Evolutionary conservation across 2,329 filamentous ascomycete species (phyloP), one percentile per base, ranked within the genome.

Genomic region (Hortaea werneckii): DNA sequence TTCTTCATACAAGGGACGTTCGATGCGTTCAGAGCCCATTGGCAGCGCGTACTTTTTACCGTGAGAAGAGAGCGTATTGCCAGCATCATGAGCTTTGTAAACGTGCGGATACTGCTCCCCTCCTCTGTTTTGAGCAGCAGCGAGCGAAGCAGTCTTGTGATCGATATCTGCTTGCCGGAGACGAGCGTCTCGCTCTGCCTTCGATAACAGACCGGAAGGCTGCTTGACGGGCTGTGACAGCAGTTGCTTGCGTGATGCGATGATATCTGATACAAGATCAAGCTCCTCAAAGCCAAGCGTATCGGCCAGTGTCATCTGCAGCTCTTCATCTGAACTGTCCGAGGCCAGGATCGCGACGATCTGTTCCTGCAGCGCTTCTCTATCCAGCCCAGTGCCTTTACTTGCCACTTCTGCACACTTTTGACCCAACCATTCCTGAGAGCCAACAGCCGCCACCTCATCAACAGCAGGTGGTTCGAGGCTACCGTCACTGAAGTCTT

Each of bases 241-340:
- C 39, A 96, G 78, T 40, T 85, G 78, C 43, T 76, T 70, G 43
- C 88, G 79, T 62, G 90, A 81, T 2, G 80, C 76, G 43, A 96
- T 83, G n/a, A 96, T 71, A 51, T 95, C 87, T 51, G 89, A 89
- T 44, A 96, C 83, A 57, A 98, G 82, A 54, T 98, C 90, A 12
- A 98, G 73, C 59, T 96, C 87, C 56, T 92, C 88, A 58, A 90
- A 96, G 0, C 94, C 92, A 49, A 98, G 74, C 38, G 95, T 78
- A 57, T 98, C 92, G 0, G 86, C 87, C 32, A 98, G 74, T 37
- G 83, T 80, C 60, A 88, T 89, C 64, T 96, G 90, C n/a, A 96
- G 71, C 65, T 94, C 87, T 47, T 94, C 86, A 47, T 95, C 85
- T 44, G 69, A 70, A 57, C 72, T 77, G 54, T 80, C 76, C 4